Evolutionary conservation across 1,284 basidiomycete genomes (phyloP).

Genomic region (Pholiota adiposa): DNA sequence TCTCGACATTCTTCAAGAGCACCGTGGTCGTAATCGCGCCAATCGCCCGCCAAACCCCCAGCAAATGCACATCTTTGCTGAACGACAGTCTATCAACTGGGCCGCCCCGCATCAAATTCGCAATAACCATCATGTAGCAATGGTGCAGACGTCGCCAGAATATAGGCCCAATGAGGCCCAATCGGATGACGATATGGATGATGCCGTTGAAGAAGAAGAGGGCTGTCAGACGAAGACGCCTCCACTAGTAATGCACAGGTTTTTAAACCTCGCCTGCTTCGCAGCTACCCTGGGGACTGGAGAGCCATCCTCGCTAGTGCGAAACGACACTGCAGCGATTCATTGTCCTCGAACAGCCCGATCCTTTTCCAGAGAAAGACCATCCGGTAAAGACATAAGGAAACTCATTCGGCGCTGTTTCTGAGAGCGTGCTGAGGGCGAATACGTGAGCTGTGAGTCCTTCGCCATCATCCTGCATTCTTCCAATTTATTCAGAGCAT

Average conservation of each 20-base stretch:
- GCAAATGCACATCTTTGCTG: too few species aligned
- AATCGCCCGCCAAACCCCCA: too few species aligned
- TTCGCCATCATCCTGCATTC: not conserved
- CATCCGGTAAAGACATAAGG: not conserved
- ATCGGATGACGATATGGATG: not conserved
- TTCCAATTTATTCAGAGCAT: not conserved
- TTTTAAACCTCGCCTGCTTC: not conserved
- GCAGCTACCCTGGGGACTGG: not conserved
- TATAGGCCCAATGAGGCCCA: too few species aligned
- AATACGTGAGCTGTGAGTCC: not conserved
- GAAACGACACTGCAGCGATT: not conserved
- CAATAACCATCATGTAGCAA: too few species aligned
- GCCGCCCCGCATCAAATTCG: too few species aligned
- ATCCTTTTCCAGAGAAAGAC: not conserved
- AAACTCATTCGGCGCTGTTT: not conserved
- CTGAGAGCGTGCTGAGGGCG: not conserved
- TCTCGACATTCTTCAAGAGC: too few species aligned
- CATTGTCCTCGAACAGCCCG: not conserved
- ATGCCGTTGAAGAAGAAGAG: not conserved
- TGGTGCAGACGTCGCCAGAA: too few species aligned
- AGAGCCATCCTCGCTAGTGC: not conserved
- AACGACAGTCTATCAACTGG: too few species aligned
- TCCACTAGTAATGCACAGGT: not conserved
- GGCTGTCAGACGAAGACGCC: too few species aligned
- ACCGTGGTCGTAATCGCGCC: too few species aligned